Evolutionary conservation across 1,139 yeast species (phyloP), one percentile per base, ranked within the genome.

Genomic region (Kodamaea alishanica): DNA sequence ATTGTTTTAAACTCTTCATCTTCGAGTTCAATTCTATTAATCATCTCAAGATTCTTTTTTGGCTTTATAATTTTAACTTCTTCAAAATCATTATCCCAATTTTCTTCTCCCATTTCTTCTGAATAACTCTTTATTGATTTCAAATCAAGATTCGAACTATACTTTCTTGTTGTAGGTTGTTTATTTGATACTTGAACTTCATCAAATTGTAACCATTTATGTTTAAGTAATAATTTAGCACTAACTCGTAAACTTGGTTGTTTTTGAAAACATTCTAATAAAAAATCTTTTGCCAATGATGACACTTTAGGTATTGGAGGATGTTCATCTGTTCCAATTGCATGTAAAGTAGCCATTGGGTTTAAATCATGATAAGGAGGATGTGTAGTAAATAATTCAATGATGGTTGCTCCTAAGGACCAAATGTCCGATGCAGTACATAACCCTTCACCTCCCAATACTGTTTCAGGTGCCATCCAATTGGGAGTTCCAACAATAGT

Each of bases 351-450:
- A 1, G 95, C 87, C 81, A 89, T 84, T 23, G 89, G 87, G 42
- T 83, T 81, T 41, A 84, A 65, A 36, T 87, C 83, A 47, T 84
- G 84, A 51, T 87, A 88, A 0, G 97, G 97, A 0, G 98, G 97
- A 38, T 80, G 73, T 0, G 88, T 95, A 0, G 96, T 84, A 39
- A 88, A 67, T 35, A 92, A 65, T 57, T 92, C 99, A 7, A 90
- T 79, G 4, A 90, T 77, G 0, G 97, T 92, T 11, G 97, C 95
- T 1, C 97, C 99, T 28, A 92, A 63, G n/a, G 96, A 86, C 97
- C 95, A 85, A 23, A 84, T 77, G 59, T 85, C 95, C 4, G 96
- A 86, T 0, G 95, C 86, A 0, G 95, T 80, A 30, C 95, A 83
- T 3, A 94, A 82, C 6, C 96, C 96, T 51, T 84, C 87, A 48